phyloP scores from a whole-genome alignment of 2,329 filamentous ascomycete species.

The Aspergillus sp. region DNA sequence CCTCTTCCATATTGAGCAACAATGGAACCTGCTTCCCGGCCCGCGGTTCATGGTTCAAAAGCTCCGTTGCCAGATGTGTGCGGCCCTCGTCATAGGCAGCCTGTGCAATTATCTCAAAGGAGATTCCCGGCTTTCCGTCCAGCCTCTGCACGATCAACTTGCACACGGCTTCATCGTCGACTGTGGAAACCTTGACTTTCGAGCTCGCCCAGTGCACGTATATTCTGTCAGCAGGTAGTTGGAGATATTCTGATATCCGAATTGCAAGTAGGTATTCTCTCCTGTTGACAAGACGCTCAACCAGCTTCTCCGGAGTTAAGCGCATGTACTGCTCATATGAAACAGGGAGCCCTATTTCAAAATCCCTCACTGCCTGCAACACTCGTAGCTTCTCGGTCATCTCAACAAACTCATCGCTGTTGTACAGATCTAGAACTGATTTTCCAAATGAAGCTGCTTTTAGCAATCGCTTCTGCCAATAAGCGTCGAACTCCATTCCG shows the following conservation, averaged over 20 bases:
- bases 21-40: conserved; percentile 95
- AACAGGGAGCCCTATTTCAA: conserved; percentile 83
- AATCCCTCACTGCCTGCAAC: conserved; percentile 87
- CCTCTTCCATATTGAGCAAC: conserved; percentile 91
- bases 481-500: conserved; percentile 82
- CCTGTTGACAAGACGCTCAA: conserved; percentile 80
- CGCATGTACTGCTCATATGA: conserved; percentile 94
- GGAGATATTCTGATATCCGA: conserved; percentile 82
- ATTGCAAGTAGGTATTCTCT: conserved; percentile 90
- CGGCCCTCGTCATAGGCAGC: conserved; percentile 94
- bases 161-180: conserved; percentile 86
- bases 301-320: conserved; percentile 83
- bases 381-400: conserved; percentile 95
- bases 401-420: conserved; percentile 97
- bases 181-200: conserved; percentile 81
- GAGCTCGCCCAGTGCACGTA: conserved; percentile 97
- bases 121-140: conserved; percentile 85
- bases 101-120: conserved; percentile 89
- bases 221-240: conserved; percentile 81
- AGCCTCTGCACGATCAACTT: conserved; percentile 82
- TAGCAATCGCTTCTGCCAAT: conserved; percentile 95
- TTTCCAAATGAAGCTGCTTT: conserved; percentile 97
- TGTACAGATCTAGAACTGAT: conserved; percentile 94
- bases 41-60: conserved; percentile 90
- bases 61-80: conserved; percentile 79